Evolutionary conservation across 2,329 filamentous ascomycete genomes (phyloP).

Genomic region (Boeremia exigua): DNA sequence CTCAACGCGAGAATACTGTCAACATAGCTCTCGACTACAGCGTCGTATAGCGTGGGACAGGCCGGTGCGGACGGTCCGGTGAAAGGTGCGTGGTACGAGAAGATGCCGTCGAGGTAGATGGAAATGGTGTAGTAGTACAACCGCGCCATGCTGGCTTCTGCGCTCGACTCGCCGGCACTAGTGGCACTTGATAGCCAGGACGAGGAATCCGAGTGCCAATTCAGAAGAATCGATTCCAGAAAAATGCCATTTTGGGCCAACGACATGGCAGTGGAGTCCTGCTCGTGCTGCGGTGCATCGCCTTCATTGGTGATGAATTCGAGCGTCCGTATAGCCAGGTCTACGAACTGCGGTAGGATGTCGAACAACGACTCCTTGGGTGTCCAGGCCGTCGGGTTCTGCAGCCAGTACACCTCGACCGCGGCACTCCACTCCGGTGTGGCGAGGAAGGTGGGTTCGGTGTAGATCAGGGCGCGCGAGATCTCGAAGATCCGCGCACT

Average conservation of each 20-base stretch:
- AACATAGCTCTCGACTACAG: slow-evolving; percentile 24
- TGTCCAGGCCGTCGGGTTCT: slow-evolving; percentile 22
- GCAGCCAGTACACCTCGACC: slow-evolving; percentile 24
- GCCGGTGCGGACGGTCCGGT: slow-evolving; percentile 10
- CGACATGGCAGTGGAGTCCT: not conserved
- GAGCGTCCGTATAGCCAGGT: slow-evolving; percentile 25
- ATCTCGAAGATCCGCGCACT: slow-evolving; percentile 37
- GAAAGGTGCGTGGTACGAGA: slow-evolving; percentile 34
- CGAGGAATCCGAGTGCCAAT: slow-evolving; percentile 17
- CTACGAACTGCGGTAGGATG: slow-evolving; percentile 28
- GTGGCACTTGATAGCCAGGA: not conserved
- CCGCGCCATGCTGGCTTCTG: slow-evolving; percentile 23
- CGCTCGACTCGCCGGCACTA: not conserved
- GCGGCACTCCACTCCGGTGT: slow-evolving; percentile 26
- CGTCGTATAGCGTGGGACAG: slow-evolving; percentile 24
- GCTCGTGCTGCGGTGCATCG: not conserved
- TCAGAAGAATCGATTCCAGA: slow-evolving; percentile 21
- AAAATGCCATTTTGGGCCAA: slow-evolving; percentile 29
- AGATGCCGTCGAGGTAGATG: slow-evolving; percentile 39
- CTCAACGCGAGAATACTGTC: slow-evolving; percentile 27
- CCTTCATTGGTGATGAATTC: slow-evolving; percentile 3
- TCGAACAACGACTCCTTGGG: slow-evolving; percentile 37
- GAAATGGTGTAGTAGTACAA: slow-evolving; percentile 34
- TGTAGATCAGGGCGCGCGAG: slow-evolving; percentile 33
- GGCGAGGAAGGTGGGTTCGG: slow-evolving; percentile 30